Evolutionary conservation across 1,139 yeast species (phyloP).

Genomic region (Taphrina flavorubra): DNA sequence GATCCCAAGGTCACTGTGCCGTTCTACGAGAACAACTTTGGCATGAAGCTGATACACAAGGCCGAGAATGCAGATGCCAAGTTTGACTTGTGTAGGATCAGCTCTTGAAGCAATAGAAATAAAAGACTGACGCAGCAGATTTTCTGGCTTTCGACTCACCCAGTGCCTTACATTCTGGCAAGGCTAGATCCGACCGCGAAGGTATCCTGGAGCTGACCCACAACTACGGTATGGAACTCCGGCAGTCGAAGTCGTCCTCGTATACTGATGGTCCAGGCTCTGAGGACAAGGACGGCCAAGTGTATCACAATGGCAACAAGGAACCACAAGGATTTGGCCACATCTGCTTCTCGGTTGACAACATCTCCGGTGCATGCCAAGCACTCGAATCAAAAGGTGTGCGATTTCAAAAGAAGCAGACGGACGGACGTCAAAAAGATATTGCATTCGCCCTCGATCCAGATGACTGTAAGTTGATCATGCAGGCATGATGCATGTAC

Average conservation of each 20-base stretch:
- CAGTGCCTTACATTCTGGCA: slow-evolving; percentile 56
- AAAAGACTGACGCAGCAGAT: slow-evolving; percentile 48
- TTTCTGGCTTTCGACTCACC: slow-evolving; percentile 65
- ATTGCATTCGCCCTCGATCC: slow-evolving; percentile 96
- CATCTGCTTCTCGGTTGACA: slow-evolving; percentile 83
- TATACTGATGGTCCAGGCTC: slow-evolving; percentile 12
- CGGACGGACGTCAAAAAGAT: slow-evolving; percentile 89
- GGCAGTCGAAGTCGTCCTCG: not conserved
- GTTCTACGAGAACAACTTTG: slow-evolving; percentile 77
- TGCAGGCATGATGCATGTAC: not conserved
- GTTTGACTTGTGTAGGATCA: slow-evolving; percentile 60
- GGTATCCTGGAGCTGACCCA: slow-evolving; percentile 57
- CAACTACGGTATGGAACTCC: slow-evolving; percentile 65
- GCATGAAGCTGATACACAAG: slow-evolving; percentile 66
- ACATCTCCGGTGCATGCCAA: slow-evolving; percentile 68
- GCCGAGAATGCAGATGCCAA: slow-evolving; percentile 62
- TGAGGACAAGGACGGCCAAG: slow-evolving; percentile 48
- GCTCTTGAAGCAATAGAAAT: not conserved
- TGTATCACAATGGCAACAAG: slow-evolving; percentile 79
- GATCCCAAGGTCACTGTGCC: slow-evolving; percentile 75
- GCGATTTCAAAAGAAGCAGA: slow-evolving; percentile 75
- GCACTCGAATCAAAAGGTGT: slow-evolving; percentile 64
- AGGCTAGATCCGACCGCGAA: slow-evolving; percentile 60
- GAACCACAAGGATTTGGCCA: slow-evolving; percentile 95
- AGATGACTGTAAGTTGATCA: slow-evolving; percentile 60